A percentile compares a stretch with the other conserved stretches of the same genome.
These are phyloP conservation scores for Pestalotiopsis sp. DNA, from an alignment of 2,329 filamentous ascomycete species.

Conservation along the genomic window DNA sequence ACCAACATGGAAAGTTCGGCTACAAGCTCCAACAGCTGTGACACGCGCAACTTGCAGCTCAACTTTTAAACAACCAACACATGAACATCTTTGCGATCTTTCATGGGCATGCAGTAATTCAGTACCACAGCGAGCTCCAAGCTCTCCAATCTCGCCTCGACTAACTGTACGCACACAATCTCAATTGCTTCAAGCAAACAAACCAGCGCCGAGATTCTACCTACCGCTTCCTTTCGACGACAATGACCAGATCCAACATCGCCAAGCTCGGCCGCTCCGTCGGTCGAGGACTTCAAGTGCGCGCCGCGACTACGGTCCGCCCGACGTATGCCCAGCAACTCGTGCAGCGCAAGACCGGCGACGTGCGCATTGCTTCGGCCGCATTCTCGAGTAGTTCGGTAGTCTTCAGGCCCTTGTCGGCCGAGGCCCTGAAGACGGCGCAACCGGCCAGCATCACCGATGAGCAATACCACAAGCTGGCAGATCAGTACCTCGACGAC, in stretches of 20 bases:
- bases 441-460: slow-evolving; percentile 67
- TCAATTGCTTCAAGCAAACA: background rate
- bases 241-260: slow-evolving; percentile 36
- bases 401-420: slow-evolving; percentile 42
- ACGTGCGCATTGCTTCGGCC: slow-evolving; percentile 12
- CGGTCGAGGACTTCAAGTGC: slow-evolving; percentile 32
- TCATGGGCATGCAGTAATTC: slow-evolving; percentile 5
- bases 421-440: slow-evolving; percentile 30
- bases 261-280: slow-evolving; percentile 41
- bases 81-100: background rate
- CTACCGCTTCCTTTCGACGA: slow-evolving; percentile 4
- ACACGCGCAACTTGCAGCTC: background rate
- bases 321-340: slow-evolving; percentile 23
- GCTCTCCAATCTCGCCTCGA: background rate
- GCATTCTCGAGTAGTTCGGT: slow-evolving; percentile 39
- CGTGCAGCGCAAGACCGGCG: slow-evolving; percentile 9
- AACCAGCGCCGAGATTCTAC: background rate
- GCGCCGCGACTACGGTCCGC: slow-evolving; percentile 9
- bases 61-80: background rate
- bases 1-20: background rate
- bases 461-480: slow-evolving; percentile 74
- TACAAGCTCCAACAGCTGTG: background rate
- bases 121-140: background rate
- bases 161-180: background rate
- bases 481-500: slow-evolving; percentile 73